phyloP scores from a whole-genome alignment of 2,329 filamentous ascomycete species.

The Botryosphaeria dothidea region DNA sequence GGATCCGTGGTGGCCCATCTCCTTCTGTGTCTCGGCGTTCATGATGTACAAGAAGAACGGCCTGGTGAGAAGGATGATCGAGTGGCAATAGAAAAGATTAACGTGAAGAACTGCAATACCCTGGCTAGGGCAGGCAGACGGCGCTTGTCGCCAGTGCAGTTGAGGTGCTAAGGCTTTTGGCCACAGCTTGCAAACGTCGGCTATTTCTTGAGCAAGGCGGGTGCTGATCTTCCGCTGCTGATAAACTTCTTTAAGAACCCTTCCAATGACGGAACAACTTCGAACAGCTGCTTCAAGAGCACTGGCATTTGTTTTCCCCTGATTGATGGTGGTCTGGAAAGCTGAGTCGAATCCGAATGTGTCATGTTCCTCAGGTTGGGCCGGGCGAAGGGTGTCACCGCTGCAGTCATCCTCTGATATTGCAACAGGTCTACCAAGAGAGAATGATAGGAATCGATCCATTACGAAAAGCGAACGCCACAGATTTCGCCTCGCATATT shows the following conservation, averaged over 20 bases:
- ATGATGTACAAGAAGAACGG: constrained; percentile 65
- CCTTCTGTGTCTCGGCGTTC: constrained; percentile 44
- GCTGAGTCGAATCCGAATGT: constrained; percentile 32
- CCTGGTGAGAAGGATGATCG: constrained; percentile 63
- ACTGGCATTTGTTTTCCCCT: constrained; percentile 37
- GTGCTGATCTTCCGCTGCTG: constrained; percentile 61
- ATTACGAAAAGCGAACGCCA: constrained; percentile 67
- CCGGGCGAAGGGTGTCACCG: constrained; percentile 43
- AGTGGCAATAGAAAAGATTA: constrained; percentile 63
- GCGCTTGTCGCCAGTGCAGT: constrained; percentile 55
- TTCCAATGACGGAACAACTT: constrained; percentile 59
- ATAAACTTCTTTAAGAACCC: constrained; percentile 62
- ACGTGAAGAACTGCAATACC: constrained; percentile 63
- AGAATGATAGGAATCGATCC: constrained; percentile 64
- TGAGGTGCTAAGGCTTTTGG: constrained; percentile 49
- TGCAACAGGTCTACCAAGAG: constrained; percentile 61
- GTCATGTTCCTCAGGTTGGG: constrained; percentile 19
- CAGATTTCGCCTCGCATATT: constrained; percentile 55
- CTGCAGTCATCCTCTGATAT: constrained; percentile 66
- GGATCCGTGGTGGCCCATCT: constrained; percentile 29
- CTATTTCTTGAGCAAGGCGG: constrained; percentile 58
- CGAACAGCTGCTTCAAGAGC: constrained; percentile 59
- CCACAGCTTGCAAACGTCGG: constrained; percentile 56
- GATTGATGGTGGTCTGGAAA: constrained; percentile 27
- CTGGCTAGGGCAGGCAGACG: constrained; percentile 47